Conservation (phyloP, 75 land plant genomes). For the Pseudotsuga menziesii region DNA sequence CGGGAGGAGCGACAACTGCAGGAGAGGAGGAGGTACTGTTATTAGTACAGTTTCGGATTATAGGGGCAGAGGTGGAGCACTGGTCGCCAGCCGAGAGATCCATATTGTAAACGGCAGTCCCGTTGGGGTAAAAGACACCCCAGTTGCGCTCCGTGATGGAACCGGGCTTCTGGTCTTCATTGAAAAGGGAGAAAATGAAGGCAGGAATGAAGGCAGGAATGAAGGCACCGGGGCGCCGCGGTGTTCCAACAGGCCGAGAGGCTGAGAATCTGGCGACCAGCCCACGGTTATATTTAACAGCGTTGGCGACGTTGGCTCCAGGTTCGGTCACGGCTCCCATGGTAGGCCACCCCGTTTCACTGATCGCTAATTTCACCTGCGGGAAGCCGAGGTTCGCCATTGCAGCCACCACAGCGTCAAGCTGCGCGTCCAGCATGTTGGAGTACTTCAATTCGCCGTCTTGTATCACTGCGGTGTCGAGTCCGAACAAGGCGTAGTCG, state of each 20-base stretch:
- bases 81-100: conserved; percentile 9
- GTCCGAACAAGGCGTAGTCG: conserved; percentile 26
- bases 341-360: conserved; percentile 34
- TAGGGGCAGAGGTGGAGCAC: not conserved
- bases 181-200: conserved; percentile 18
- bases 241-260: not conserved
- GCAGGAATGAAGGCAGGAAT: conserved; percentile 22
- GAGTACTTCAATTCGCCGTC: conserved; percentile 11
- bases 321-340: not conserved
- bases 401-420: conserved; percentile 21
- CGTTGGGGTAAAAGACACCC: conserved; percentile 16
- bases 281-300: conserved; percentile 14
- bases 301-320: conserved; percentile 28
- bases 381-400: conserved; percentile 17
- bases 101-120: conserved; percentile 10
- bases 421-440: conserved; percentile 24
- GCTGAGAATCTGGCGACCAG: conserved; percentile 1
- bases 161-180: conserved; percentile 21
- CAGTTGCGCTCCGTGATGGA: conserved; percentile 13
- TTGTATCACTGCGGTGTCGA: not conserved
- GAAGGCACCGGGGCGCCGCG: conserved; percentile 3
- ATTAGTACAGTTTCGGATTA: not conserved
- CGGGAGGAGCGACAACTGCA: conserved; percentile 30
- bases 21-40: not conserved
- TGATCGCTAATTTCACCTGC: not conserved